Percentiles rank a stretch among this genome's conserved stretches.
Evolutionary conservation across 805 yeast species (phyloP).

Genomic region (Yarrowia divulgata): DNA sequence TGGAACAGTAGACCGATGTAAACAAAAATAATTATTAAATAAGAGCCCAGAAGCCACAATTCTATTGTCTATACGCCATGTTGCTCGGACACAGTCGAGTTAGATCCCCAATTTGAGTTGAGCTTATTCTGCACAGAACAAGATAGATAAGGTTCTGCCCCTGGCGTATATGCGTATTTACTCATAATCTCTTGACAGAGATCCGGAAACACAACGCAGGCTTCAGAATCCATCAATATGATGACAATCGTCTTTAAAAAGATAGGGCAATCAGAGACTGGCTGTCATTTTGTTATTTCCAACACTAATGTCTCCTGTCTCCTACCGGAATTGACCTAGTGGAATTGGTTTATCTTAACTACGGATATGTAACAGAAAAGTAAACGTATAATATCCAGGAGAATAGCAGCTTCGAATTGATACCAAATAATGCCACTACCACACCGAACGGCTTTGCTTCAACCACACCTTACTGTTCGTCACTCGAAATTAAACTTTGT

Average conservation of each 20-base stretch:
- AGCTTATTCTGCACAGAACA: not conserved
- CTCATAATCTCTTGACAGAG: conserved; percentile 7
- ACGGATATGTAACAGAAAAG: too few relatives aligned
- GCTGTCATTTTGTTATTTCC: too few relatives aligned
- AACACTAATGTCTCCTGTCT: too few relatives aligned
- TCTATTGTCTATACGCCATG: not conserved
- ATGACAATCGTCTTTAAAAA: too few relatives aligned
- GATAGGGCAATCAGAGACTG: too few relatives aligned
- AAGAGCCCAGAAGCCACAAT: not conserved
- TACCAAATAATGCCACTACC: not conserved
- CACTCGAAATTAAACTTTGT: not conserved
- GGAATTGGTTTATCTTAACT: too few relatives aligned
- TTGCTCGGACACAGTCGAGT: not conserved
- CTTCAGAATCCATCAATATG: too few relatives aligned
- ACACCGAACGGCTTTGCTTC: too few relatives aligned
- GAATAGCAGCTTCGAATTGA: too few relatives aligned
- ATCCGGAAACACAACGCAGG: too few relatives aligned
- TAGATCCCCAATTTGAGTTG: not conserved
- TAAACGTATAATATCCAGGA: too few relatives aligned
- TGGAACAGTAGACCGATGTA: not conserved
- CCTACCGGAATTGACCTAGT: too few relatives aligned
- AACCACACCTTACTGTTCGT: not conserved
- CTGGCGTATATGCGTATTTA: not conserved
- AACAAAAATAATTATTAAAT: conserved; percentile 8
- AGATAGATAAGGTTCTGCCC: not conserved